Base-by-base conservation (phyloP, 2,329 filamentous ascomycete species). In the Madurella mycetomatis region DNA sequence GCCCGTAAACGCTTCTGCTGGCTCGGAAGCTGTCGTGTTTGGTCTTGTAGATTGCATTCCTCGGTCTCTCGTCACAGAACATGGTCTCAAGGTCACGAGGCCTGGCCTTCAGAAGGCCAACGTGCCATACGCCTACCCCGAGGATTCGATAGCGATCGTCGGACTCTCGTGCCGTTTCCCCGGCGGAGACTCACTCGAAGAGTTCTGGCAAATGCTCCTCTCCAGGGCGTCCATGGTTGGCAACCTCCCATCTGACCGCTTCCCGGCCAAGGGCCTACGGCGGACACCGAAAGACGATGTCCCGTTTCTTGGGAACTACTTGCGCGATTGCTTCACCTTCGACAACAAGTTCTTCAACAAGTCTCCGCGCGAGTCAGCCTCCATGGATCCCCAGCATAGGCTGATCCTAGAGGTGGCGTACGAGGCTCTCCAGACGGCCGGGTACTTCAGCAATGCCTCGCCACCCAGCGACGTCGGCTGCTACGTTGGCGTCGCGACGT, bases 271-370 rank as follows among this genome's bases (percentile, higher is more conserved):
- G 37, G 47, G 18, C 34, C 41, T 40, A 15, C 15, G 18, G 18
- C 19, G 39, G 18, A 40, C 41, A 40, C 47, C 39, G 8, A 41
- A 42, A 25, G 39, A 37, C 34, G 34, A 11, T 12, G 13, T 37
- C 11, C 11, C 13, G 34, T 37, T 37, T 15, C 13, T 11, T 18
- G 66, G 57, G 12, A 67, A 66, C 51, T 62, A 66, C 37, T n/a
- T 68, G 2, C 44, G 50, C n/a, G 60, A 62, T 31, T 18, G 45
- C 25, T 64, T 66, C 30, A 49, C 54, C 1, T 74, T 74, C 49
- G 74, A 77, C 56, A 62, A 71, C 25, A 57, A 62, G 1, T 76
- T 76, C 64, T 76, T 77, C 65, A 66, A 67, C 31, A 70, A 69
- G n/a, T 67, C 60, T 13, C 60, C 69, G 1, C 57, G 65, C 13